phyloP scores from a whole-genome alignment of 2,329 filamentous ascomycete genomes.

The Fusarium sacchari region DNA sequence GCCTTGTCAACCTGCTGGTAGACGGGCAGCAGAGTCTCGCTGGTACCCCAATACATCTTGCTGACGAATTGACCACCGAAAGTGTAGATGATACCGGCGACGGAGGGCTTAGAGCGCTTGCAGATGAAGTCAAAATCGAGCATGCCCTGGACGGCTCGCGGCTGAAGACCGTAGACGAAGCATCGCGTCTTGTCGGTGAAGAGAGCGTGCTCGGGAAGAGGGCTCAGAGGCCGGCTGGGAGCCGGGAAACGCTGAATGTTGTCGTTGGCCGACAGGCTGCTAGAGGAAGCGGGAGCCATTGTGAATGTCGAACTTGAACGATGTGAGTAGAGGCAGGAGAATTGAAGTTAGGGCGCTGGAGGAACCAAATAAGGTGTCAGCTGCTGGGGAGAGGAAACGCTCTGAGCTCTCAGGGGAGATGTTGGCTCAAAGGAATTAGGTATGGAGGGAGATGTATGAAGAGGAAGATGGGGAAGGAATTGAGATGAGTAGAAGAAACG shows the following conservation, averaged over 20 bases:
- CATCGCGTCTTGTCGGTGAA: constrained; percentile 99
- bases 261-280: constrained; percentile 85
- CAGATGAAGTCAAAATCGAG: constrained; percentile 99
- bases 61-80: constrained; percentile 99
- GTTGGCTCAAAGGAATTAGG: constrained; percentile 44
- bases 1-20: constrained; percentile 96
- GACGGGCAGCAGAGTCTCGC: constrained; percentile 97
- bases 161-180: constrained; percentile 99
- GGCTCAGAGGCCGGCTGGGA: constrained; percentile 91
- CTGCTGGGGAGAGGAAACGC: constrained; percentile 35
- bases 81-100: constrained; percentile 99
- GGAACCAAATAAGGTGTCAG: constrained; percentile 39
- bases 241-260: constrained; percentile 97
- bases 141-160: constrained; percentile 90
- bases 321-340: constrained; percentile 29
- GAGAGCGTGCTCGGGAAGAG: constrained; percentile 85
- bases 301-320: constrained; percentile 40
- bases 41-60: constrained; percentile 99
- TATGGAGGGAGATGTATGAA: constrained; percentile 39
- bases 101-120: constrained; percentile 96
- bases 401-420: constrained; percentile 40
- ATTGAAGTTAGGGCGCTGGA: constrained; percentile 34
- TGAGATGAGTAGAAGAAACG: constrained; percentile 37
- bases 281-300: constrained; percentile 67
- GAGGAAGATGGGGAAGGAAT: constrained; percentile 27